Percentiles rank a stretch among this genome's conserved stretches.
Evolutionary conservation across 2,329 filamentous ascomycete species (phyloP).

Genomic region (Pyrenophora graminea): DNA sequence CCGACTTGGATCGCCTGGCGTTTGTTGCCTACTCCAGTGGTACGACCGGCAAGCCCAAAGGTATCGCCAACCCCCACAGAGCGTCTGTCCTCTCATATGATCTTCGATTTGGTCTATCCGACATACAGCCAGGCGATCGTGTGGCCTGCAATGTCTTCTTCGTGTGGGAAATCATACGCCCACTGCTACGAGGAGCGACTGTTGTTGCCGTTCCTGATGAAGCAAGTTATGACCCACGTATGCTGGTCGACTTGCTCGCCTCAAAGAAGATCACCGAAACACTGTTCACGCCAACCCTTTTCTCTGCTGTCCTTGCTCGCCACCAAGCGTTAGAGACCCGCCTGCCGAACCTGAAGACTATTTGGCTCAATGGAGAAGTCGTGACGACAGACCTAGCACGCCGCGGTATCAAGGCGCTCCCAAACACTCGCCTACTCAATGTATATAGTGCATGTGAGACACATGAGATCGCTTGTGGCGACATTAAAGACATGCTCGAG

Average conservation of each 20-base stretch:
- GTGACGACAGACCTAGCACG: constrained; percentile 77
- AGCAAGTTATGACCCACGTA: constrained; percentile 75
- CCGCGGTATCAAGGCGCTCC: constrained; percentile 68
- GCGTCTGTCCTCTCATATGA: constrained; percentile 76
- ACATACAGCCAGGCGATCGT: constrained; percentile 71
- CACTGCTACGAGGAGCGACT: constrained; percentile 74
- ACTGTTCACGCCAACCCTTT: constrained; percentile 79
- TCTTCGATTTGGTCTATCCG: constrained; percentile 70
- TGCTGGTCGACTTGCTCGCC: constrained; percentile 71
- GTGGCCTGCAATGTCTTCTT: constrained; percentile 91
- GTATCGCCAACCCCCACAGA: constrained; percentile 77
- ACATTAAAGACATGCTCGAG: constrained; percentile 69
- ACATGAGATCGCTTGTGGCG: constrained; percentile 77
- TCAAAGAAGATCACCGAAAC: constrained; percentile 74
- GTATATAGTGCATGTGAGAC: constrained; percentile 84
- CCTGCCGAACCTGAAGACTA: constrained; percentile 67
- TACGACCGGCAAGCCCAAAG: constrained; percentile 78
- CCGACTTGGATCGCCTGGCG: constrained; percentile 73
- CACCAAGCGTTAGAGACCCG: constrained; percentile 67
- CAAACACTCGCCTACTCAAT: constrained; percentile 72
- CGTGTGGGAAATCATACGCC: constrained; percentile 81
- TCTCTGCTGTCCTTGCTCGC: constrained; percentile 73
- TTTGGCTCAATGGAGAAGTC: constrained; percentile 84
- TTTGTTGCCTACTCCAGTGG: constrained; percentile 84
- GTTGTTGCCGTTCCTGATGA: constrained; percentile 76